Evolutionary conservation across 768 basidiomycete genomes (phyloP), one percentile per base, ranked within the genome.

Genomic region (Podaxis pistillaris): DNA sequence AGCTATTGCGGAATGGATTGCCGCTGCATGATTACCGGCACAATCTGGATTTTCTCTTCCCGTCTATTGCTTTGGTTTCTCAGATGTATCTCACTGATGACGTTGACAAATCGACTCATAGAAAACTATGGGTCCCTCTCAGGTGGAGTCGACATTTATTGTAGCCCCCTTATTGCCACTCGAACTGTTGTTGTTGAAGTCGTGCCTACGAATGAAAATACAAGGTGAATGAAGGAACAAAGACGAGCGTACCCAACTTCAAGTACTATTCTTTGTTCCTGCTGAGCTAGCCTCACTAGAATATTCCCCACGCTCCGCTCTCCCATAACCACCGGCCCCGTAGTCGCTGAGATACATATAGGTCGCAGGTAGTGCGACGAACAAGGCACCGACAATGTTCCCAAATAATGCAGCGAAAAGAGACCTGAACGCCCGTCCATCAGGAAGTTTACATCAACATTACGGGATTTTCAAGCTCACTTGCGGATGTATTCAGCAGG

Each of bases 391-490:
- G 36, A 90, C 75, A 36, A 86, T 79, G 70, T 91, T 91, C 11
- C 89, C 89, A 50, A 90, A 63, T 68, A 80, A 84, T 2, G 88
- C 68, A 1, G 89, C 86, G 67, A 90, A 83, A 36, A 90, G 69
- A 2, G 89, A 90, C 68, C 81, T 81, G 50, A 51, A 13, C n/a
- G 1, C 61, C 11, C 9, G 15, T 38, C 28, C 9, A 33, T 38
- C 19, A 54, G 15, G 19, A 28, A 36, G 19, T 56, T 38, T 26
- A 38, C 44, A 60, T 33, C 19, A 30, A 51, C 26, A 51, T 28
- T 33, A 19, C 13, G 0, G 15, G 28, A 17, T 36, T 33, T 11
- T 15, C 22, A 17, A 17, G 71, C 83, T 67, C 65, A 89, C 87
- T 90, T 91, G 68, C 78, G 75, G 69, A 91, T 89, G 69, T 91